Percentiles rank a stretch among this genome's conserved stretches.
phyloP scores from a whole-genome alignment of 306 rosid genomes.

The Malus asiatica region DNA sequence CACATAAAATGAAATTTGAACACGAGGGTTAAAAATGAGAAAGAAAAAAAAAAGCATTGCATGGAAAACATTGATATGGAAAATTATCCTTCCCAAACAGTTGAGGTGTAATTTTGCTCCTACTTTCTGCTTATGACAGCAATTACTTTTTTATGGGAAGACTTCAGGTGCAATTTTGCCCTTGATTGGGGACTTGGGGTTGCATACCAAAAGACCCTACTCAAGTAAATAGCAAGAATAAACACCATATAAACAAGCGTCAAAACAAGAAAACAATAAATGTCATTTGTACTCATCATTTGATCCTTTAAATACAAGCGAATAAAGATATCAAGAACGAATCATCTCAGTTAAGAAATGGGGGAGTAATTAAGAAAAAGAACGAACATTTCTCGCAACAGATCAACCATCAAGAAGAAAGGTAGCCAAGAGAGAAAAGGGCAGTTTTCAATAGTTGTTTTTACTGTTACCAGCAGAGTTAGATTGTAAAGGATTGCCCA shows the following conservation, averaged over 20 bases:
- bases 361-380: not conserved
- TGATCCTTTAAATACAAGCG: not conserved
- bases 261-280: not conserved
- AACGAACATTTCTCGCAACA: not conserved
- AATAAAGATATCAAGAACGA: not conserved
- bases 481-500: constrained; percentile 27
- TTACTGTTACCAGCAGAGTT: constrained; percentile 44
- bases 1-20: not conserved
- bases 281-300: not conserved
- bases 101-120: not conserved
- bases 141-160: too few species aligned
- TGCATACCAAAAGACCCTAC: constrained; percentile 51
- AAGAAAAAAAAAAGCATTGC: not conserved
- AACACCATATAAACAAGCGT: not conserved
- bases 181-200: constrained; percentile 46
- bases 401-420: not conserved
- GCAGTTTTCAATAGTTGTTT: not conserved
- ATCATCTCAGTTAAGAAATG: not conserved
- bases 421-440: not conserved
- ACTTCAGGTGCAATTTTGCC: constrained; percentile 11
- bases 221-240: not conserved
- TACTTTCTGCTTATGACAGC: not conserved
- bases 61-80: not conserved
- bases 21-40: not conserved
- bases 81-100: not conserved